Percentiles rank a stretch among this genome's conserved stretches.
phyloP scores from a whole-genome alignment of 805 yeast genomes.

The Kluyveromyces nonfermentans region DNA sequence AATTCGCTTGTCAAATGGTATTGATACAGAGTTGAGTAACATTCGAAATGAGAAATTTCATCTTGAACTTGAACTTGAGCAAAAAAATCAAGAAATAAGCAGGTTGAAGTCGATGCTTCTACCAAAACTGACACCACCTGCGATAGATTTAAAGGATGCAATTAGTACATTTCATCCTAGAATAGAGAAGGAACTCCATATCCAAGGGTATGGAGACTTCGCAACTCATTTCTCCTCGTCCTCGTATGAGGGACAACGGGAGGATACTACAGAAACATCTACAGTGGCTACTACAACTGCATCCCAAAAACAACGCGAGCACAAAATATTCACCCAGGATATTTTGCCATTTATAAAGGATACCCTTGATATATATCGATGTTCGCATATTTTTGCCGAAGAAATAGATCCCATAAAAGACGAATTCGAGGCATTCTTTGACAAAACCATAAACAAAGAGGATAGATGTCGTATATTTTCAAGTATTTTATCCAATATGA shows the following conservation, averaged over 20 bases:
- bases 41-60: conserved; percentile 18
- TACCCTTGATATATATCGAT: conserved; percentile 12
- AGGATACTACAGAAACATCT: conserved; percentile 9
- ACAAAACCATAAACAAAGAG: conserved; percentile 5
- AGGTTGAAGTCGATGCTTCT: conserved; percentile 6
- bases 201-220: neutral
- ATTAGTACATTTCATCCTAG: neutral
- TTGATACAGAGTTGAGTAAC: conserved; percentile 9
- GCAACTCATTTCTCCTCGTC: conserved; percentile 17
- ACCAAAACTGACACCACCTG: conserved; percentile 3
- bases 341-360: conserved; percentile 18
- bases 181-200: neutral
- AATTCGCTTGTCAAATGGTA: neutral
- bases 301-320: conserved; percentile 11
- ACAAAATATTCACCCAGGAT: conserved; percentile 10
- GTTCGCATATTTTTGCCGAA: conserved; percentile 14
- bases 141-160: conserved; percentile 1
- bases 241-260: conserved; percentile 13
- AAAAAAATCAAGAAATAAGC: conserved; percentile 14
- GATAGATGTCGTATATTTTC: conserved; percentile 7
- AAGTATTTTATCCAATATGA: conserved; percentile 13
- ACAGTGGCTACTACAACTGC: conserved; percentile 17
- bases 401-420: conserved; percentile 11
- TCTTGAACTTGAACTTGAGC: conserved; percentile 15
- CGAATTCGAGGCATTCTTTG: conserved; percentile 10